A percentile compares a stretch with the other conserved stretches of the same genome.
These are phyloP conservation scores for slime mould (Dictyostelium discoideum) DNA, from an alignment of 78 protist species.

Conservation along the genomic window dicty_2.7 NC_007091.3:4990501-4991000, in stretches of 20 bases:
- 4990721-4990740: not conserved
- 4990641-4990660: slow-evolving; percentile 37
- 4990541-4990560: slow-evolving; percentile 35
- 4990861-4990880: not conserved
- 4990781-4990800: not conserved
- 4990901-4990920: not conserved
- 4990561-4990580: slow-evolving; percentile 20
- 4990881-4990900: not conserved
- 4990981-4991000: not conserved
- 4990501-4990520: slow-evolving; percentile 31
- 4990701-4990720: not conserved
- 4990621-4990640: slow-evolving; percentile 41
- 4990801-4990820: slow-evolving; percentile 11
- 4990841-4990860: slow-evolving; percentile 6
- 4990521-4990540: slow-evolving; percentile 42
- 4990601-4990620: slow-evolving; percentile 42
- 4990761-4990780: not conserved
- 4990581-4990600: slow-evolving; percentile 48
- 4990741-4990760: not conserved
- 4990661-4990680: not conserved
- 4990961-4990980: not conserved
- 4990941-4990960: not conserved
- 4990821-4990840: not conserved
- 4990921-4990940: not conserved
- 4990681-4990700: not conserved